phyloP scores from a whole-genome alignment of 192 early-diverging fungal genomes.

The Coemansia sp. region DNA sequence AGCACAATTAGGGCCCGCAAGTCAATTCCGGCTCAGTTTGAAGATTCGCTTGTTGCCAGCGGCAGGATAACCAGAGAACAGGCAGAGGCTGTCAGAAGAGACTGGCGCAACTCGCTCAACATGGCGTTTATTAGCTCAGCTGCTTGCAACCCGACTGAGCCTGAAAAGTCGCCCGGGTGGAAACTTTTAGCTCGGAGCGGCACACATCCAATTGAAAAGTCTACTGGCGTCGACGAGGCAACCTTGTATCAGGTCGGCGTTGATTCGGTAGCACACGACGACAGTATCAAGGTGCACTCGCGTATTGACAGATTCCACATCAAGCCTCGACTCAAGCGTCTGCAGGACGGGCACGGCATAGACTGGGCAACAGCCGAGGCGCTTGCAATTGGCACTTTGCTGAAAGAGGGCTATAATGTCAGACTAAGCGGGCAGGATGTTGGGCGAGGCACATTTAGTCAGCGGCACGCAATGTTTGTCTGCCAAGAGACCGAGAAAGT shows the following conservation, averaged over 20 bases:
- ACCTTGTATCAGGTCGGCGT: slow-evolving; percentile 67
- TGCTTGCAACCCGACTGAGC: slow-evolving; percentile 28
- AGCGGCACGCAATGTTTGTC: slow-evolving; percentile 95
- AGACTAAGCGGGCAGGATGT: slow-evolving; percentile 97
- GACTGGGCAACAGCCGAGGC: slow-evolving; percentile 98
- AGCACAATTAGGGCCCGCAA: slow-evolving; percentile 75
- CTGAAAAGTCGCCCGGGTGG: slow-evolving; percentile 19
- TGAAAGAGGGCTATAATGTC: slow-evolving; percentile 82
- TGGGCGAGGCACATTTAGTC: slow-evolving; percentile 95
- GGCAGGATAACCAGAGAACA: slow-evolving; percentile 21
- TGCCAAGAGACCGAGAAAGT: slow-evolving; percentile 84
- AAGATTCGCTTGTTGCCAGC: slow-evolving; percentile 54
- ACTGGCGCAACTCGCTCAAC: slow-evolving; percentile 32
- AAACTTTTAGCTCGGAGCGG: slow-evolving; percentile 7
- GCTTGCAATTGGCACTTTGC: slow-evolving; percentile 83
- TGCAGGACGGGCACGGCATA: slow-evolving; percentile 67
- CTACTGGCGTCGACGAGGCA: slow-evolving; percentile 63
- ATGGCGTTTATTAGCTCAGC: slow-evolving; percentile 23
- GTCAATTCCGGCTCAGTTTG: slow-evolving; percentile 80
- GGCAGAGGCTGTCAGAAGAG: slow-evolving; percentile 13
- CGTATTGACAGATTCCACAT: slow-evolving; percentile 92
- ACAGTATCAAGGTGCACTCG: slow-evolving; percentile 71
- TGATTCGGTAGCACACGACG: slow-evolving; percentile 65
- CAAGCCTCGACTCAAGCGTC: slow-evolving; percentile 68
- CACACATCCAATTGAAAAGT: slow-evolving; percentile 17